Conservation (phyloP, 2,329 filamentous ascomycete genomes). For the Diaporthe sp. region DNA sequence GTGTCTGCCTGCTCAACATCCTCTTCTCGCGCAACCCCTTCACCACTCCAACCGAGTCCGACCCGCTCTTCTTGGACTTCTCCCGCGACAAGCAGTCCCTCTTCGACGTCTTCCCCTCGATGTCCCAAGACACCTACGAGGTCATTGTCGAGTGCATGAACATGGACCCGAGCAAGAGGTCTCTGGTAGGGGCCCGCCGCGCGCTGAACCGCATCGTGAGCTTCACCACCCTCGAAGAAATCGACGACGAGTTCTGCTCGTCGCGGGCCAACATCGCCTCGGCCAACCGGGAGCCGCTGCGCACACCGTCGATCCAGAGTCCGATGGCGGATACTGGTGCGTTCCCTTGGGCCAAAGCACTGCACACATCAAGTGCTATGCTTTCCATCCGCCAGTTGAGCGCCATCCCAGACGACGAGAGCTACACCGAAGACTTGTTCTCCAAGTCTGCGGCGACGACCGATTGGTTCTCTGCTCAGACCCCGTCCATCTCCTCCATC, state of each 20-base stretch:
- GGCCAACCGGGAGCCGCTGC: conserved; percentile 92
- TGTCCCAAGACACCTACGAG: conserved; percentile 98
- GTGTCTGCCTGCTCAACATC: conserved; percentile 95
- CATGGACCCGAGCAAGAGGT: conserved; percentile 89
- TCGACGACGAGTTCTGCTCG: conserved; percentile 91
- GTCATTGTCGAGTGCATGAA: conserved; percentile 92
- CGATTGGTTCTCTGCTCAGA: conserved; percentile 84
- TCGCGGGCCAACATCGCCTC: conserved; percentile 81
- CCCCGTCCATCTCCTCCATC: conserved; percentile 85
- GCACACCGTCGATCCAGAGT: conserved; percentile 93
- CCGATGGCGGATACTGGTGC: conserved; percentile 83
- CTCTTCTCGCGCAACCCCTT: conserved; percentile 98
- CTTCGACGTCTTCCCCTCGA: conserved; percentile 97
- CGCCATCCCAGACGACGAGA: conserved; percentile 82
- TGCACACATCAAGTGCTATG: conserved; percentile 76
- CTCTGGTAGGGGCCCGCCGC: conserved; percentile 79
- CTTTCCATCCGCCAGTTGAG: conserved; percentile 85
- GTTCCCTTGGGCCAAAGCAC: conserved; percentile 94
- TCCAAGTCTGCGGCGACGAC: conserved; percentile 75
- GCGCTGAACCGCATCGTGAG: conserved; percentile 83
- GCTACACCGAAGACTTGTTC: conserved; percentile 87
- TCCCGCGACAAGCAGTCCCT: conserved; percentile 92
- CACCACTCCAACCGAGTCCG: conserved; percentile 87
- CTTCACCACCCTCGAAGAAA: conserved; percentile 95
- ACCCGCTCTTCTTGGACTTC: conserved; percentile 93